phyloP scores from a whole-genome alignment of 257 asterid species.

The Nicotiana paniculata region DNA sequence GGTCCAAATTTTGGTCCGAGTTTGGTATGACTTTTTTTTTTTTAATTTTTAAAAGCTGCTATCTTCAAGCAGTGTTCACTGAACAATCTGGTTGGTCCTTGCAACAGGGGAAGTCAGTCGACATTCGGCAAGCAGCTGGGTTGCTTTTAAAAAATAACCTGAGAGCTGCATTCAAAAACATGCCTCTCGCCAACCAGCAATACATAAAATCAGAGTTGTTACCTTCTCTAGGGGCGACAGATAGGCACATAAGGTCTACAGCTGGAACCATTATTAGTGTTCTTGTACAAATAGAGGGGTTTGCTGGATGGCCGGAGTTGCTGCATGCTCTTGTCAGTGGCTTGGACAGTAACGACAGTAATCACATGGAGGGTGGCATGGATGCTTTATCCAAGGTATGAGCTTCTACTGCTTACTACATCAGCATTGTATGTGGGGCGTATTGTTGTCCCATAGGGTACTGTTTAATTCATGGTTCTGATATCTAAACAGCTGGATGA shows the following conservation, averaged over 20 bases:
- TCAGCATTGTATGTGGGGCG: background rate
- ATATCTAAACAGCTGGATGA: background rate
- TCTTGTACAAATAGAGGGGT: slow-evolving; percentile 79
- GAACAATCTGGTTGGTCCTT: slow-evolving; percentile 6
- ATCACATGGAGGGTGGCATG: slow-evolving; percentile 99
- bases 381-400: slow-evolving; percentile 96
- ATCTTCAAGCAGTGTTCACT: background rate
- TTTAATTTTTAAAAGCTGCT: background rate
- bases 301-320: slow-evolving; percentile 93
- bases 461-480: background rate
- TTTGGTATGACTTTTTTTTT: background rate
- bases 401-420: background rate
- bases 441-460: background rate
- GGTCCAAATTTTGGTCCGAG: background rate
- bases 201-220: slow-evolving; percentile 73
- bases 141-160: slow-evolving; percentile 85
- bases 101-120: slow-evolving; percentile 86
- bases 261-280: slow-evolving; percentile 90
- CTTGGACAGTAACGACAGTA: slow-evolving; percentile 79
- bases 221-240: slow-evolving; percentile 85
- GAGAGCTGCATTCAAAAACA: slow-evolving; percentile 43
- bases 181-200: slow-evolving; percentile 65
- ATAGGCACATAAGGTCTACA: slow-evolving; percentile 85
- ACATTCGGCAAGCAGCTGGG: slow-evolving; percentile 98
- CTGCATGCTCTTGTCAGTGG: slow-evolving; percentile 72